Percentiles rank a stretch among this genome's conserved stretches.
Evolutionary conservation across 2,329 filamentous ascomycete species (phyloP).

Genomic region (Diaporthe sp.): DNA sequence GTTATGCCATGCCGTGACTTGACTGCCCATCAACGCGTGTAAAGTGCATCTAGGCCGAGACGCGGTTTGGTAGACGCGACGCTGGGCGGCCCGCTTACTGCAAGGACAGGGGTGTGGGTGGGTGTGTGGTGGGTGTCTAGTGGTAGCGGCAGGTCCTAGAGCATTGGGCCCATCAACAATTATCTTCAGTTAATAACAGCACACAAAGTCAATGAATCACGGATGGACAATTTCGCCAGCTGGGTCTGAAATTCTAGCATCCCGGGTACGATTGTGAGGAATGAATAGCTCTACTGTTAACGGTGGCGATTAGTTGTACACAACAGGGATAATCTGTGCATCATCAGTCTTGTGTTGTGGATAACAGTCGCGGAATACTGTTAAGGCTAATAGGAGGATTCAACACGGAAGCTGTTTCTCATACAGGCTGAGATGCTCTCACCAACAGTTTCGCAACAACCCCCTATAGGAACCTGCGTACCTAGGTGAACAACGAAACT

Average conservation of each 20-base stretch:
- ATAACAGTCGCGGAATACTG: background rate
- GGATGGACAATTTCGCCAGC: background rate
- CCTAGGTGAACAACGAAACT: background rate
- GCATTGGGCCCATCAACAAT: background rate
- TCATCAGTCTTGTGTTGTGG: background rate
- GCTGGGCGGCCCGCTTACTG: conserved; percentile 7
- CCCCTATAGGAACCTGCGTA: background rate
- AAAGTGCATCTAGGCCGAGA: conserved; percentile 5
- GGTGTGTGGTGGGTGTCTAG: too few relatives aligned
- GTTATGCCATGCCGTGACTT: background rate
- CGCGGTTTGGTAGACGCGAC: conserved; percentile 19
- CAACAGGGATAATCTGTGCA: background rate
- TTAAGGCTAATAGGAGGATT: too few relatives aligned
- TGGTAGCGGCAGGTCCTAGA: too few relatives aligned
- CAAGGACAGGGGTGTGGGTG: conserved; percentile 9
- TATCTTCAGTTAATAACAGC: background rate
- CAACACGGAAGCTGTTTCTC: background rate
- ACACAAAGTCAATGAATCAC: background rate
- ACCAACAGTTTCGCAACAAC: background rate
- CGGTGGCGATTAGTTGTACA: background rate
- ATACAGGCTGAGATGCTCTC: background rate
- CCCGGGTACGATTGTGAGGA: background rate
- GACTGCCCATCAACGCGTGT: background rate
- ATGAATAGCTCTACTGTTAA: background rate
- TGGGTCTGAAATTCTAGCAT: background rate